phyloP scores from a whole-genome alignment of 441 rosid species.

The Mallotus japonicus region DNA sequence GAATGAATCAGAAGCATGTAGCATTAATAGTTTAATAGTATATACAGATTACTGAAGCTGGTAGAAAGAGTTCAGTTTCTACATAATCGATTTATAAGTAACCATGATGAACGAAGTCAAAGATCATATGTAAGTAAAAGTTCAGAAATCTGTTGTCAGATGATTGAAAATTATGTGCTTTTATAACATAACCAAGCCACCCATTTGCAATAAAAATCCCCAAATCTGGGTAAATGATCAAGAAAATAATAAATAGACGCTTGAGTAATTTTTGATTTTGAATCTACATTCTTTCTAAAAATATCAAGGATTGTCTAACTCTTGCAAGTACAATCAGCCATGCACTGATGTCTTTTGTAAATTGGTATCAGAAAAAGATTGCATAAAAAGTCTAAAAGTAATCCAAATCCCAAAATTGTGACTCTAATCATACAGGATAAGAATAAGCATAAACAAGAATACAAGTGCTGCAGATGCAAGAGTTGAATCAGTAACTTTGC shows the following conservation, averaged over 20 bases:
- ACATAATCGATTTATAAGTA: conserved; percentile 3
- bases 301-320: background rate
- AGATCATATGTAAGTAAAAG: conserved; percentile 8
- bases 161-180: conserved; percentile 7
- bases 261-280: too few species aligned
- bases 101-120: background rate
- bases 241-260: background rate
- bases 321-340: background rate
- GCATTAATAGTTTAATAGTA: background rate
- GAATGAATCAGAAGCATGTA: conserved; percentile 20
- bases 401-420: background rate
- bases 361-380: background rate
- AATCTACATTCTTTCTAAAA: too few species aligned
- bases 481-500: background rate
- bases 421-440: background rate
- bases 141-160: background rate
- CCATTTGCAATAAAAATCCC: background rate
- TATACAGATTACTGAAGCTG: background rate
- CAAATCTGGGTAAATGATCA: background rate
- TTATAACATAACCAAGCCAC: background rate
- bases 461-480: background rate
- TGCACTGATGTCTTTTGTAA: background rate
- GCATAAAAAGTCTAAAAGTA: background rate
- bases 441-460: background rate
- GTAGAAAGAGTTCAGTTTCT: background rate